Evolutionary conservation across 2,329 filamentous ascomycete species (phyloP).

Genomic region (Trichoderma gracile): DNA sequence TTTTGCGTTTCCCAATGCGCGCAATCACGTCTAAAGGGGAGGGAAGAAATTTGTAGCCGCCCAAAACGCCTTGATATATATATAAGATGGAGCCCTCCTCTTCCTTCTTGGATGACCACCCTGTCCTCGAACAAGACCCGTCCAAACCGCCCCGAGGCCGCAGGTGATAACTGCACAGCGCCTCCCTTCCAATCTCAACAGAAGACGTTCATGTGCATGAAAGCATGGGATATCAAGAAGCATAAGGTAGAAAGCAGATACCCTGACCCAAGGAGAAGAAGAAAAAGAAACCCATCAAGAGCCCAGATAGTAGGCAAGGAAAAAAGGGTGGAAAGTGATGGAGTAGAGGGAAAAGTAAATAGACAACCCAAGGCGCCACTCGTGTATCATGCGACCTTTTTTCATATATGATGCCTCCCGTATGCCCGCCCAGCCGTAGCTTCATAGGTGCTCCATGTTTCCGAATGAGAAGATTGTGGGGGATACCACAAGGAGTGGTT

Average conservation of each 20-base stretch:
- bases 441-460: background rate
- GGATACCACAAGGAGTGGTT: background rate
- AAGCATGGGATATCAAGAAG: slow-evolving; percentile 17
- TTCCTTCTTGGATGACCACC: too few relatives aligned
- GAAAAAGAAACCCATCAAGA: background rate
- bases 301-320: background rate
- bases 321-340: background rate
- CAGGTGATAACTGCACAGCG: too few relatives aligned
- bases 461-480: background rate
- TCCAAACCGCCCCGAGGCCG: too few relatives aligned
- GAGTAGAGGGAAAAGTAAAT: background rate
- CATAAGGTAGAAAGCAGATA: background rate
- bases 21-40: slow-evolving; percentile 8
- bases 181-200: background rate
- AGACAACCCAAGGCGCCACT: slow-evolving; percentile 21
- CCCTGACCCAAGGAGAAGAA: background rate
- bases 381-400: slow-evolving; percentile 22
- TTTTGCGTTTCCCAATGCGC: slow-evolving; percentile 5
- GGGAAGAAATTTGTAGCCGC: background rate
- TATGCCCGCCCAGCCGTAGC: background rate
- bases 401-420: background rate
- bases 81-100: background rate
- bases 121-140: too few relatives aligned
- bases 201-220: background rate
- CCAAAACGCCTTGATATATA: slow-evolving; percentile 19